Percentiles rank a stretch among this genome's conserved stretches.
These are phyloP conservation scores for Podila clonocystis DNA, from an alignment of 192 early-diverging fungal species.

Conservation along the genomic window DNA sequence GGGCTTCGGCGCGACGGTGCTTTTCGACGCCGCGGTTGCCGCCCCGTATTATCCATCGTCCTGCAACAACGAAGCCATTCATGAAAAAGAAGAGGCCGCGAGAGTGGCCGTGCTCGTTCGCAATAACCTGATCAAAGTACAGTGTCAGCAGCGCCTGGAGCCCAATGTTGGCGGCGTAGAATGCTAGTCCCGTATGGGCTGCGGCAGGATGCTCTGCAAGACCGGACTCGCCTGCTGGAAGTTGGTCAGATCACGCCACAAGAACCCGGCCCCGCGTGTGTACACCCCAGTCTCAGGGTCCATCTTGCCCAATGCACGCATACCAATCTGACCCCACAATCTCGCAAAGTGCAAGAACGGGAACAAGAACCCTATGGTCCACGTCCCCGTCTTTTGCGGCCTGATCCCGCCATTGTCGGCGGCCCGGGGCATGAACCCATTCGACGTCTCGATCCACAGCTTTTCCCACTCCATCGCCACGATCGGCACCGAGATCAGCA, in stretches of 20 bases:
- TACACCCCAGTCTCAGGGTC: constrained; percentile 57
- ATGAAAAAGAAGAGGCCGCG: constrained; percentile 66
- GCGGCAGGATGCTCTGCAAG: constrained; percentile 53
- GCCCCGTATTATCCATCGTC: constrained; percentile 35
- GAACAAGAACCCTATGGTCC: constrained; percentile 41
- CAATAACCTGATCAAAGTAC: constrained; percentile 80
- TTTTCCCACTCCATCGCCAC: constrained; percentile 72
- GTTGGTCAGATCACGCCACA: constrained; percentile 51
- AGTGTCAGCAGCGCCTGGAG: constrained; percentile 65
- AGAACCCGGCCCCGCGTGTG: constrained; percentile 69
- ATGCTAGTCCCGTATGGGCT: constrained; percentile 62
- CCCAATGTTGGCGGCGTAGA: constrained; percentile 60
- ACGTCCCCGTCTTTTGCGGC: constrained; percentile 26
- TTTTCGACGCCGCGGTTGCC: constrained; percentile 20
- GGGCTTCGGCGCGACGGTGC: constrained; percentile 52
- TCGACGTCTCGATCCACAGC: constrained; percentile 41
- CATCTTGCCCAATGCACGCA: constrained; percentile 33
- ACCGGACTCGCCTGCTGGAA: constrained; percentile 18
- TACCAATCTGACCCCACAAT: constrained; percentile 72
- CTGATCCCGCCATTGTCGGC: neutral
- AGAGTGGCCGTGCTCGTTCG: constrained; percentile 71
- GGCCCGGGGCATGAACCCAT: neutral
- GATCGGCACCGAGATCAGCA: constrained; percentile 75
- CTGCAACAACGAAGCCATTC: constrained; percentile 61
- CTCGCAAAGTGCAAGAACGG: constrained; percentile 64